Evolutionary conservation across 2,329 filamentous ascomycete genomes (phyloP).

Genomic region (Epichloe bromicola): DNA sequence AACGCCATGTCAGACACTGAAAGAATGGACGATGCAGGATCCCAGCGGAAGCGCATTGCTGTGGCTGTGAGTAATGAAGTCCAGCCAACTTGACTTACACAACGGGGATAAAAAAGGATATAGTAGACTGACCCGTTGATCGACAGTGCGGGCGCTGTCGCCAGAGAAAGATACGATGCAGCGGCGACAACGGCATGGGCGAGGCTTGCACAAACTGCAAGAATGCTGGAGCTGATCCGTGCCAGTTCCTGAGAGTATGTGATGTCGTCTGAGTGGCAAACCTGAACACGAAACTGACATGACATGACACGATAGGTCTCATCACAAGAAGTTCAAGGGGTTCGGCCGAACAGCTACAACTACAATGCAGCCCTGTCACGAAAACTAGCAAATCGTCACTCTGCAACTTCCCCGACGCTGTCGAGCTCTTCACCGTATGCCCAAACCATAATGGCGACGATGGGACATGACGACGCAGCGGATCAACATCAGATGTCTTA

Average conservation of each 20-base stretch:
- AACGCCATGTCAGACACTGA: conserved; percentile 3
- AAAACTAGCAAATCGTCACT: conserved; percentile 16
- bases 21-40: conserved; percentile 23
- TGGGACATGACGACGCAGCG: neutral
- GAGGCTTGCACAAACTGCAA: conserved; percentile 73
- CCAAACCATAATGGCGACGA: neutral
- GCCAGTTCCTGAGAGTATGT: conserved; percentile 68
- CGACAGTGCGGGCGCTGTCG: conserved; percentile 74
- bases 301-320: conserved; percentile 12
- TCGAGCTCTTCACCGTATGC: neutral
- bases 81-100: neutral
- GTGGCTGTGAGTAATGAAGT: conserved; percentile 37
- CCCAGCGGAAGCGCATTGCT: conserved; percentile 43
- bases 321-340: conserved; percentile 17
- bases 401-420: conserved; percentile 6
- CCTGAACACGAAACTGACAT: neutral
- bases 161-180: conserved; percentile 90
- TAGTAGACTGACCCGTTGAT: neutral
- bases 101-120: conserved; percentile 4
- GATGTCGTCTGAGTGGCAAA: neutral
- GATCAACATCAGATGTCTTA: conserved; percentile 8
- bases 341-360: conserved; percentile 13
- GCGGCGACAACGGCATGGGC: conserved; percentile 68
- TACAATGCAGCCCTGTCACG: conserved; percentile 21
- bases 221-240: conserved; percentile 55